These are phyloP conservation scores for Penicillium brevicompactum DNA, from an alignment of 2,329 filamentous ascomycete genomes.

Conservation along the genomic window DNA sequence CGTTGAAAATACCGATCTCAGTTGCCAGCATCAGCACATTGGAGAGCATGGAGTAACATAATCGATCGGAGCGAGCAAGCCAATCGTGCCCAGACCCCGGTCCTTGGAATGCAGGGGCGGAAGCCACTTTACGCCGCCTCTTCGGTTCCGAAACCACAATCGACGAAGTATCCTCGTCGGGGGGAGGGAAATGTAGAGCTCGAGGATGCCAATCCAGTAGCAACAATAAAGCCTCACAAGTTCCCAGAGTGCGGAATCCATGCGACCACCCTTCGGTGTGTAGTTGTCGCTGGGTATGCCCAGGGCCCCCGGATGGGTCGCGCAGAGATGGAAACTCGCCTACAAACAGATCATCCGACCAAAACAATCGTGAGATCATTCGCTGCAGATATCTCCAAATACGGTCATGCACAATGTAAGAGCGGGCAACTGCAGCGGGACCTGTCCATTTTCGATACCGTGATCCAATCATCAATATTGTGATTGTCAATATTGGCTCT, in stretches of 20 bases:
- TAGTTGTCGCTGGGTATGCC: not conserved
- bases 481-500: constrained; percentile 83
- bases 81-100: constrained; percentile 14
- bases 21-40: constrained; percentile 12
- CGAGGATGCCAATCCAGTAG: constrained; percentile 91
- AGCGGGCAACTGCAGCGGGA: constrained; percentile 72
- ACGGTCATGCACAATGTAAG: constrained; percentile 83
- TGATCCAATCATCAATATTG: constrained; percentile 79
- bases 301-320: not conserved
- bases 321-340: not conserved
- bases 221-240: constrained; percentile 83
- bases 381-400: constrained; percentile 84
- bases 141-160: constrained; percentile 12
- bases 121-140: not conserved
- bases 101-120: not conserved
- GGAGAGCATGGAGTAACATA: constrained; percentile 16
- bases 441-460: constrained; percentile 74
- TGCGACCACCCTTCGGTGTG: constrained; percentile 53
- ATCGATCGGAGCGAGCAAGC: constrained; percentile 14
- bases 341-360: constrained; percentile 68
- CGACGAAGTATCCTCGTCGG: constrained; percentile 53
- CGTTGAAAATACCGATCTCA: constrained; percentile 14
- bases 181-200: constrained; percentile 78
- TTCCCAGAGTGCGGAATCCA: constrained; percentile 79
- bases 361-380: constrained; percentile 88